phyloP scores from a whole-genome alignment of 306 rosid species.

The Quercus alba region DNA sequence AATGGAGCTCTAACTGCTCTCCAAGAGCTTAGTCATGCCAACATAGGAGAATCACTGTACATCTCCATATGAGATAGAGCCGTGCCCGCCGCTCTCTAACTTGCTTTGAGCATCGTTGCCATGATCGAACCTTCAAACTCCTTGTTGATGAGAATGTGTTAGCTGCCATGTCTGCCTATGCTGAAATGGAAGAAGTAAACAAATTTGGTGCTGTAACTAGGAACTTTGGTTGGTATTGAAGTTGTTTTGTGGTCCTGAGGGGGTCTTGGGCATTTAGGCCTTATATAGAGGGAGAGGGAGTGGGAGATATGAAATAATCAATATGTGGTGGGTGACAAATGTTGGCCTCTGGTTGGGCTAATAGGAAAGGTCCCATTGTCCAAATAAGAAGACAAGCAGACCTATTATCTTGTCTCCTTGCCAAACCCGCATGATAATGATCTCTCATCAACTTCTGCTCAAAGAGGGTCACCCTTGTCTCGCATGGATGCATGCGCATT shows the following conservation, averaged over 20 bases:
- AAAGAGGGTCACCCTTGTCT: slow-evolving; percentile 42
- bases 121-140: slow-evolving; percentile 53
- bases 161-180: slow-evolving; percentile 35
- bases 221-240: neutral
- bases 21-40: slow-evolving; percentile 56
- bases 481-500: slow-evolving; percentile 11
- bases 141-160: slow-evolving; percentile 49
- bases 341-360: slow-evolving; percentile 40
- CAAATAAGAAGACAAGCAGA: slow-evolving; percentile 39
- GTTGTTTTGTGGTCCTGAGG: slow-evolving; percentile 25
- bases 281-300: slow-evolving; percentile 26
- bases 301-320: slow-evolving; percentile 36
- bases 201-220: neutral
- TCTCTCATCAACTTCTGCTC: slow-evolving; percentile 45
- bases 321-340: slow-evolving; percentile 60
- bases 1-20: neutral
- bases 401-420: slow-evolving; percentile 41
- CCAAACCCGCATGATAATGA: slow-evolving; percentile 47
- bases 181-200: neutral
- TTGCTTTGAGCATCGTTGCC: slow-evolving; percentile 71
- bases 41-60: slow-evolving; percentile 77
- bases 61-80: slow-evolving; percentile 94
- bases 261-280: neutral
- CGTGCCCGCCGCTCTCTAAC: slow-evolving; percentile 73
- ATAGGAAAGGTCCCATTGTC: slow-evolving; percentile 29